Evolutionary conservation across 192 early-diverging fungal species (phyloP).

Genomic region (Umbelopsis isabellina): DNA sequence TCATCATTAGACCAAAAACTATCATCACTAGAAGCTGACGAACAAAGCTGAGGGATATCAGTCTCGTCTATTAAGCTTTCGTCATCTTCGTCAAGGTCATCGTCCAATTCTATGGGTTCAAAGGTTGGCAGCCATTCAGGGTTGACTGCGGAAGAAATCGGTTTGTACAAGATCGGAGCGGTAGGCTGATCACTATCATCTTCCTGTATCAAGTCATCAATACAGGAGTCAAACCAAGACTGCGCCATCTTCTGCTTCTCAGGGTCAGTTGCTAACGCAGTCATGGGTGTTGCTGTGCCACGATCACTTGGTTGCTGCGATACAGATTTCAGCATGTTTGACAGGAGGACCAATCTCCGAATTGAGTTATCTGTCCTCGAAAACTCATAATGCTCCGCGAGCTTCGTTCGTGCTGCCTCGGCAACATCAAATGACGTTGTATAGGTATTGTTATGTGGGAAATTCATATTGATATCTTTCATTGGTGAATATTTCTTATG

Average conservation of each 20-base stretch:
- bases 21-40: conserved; percentile 16
- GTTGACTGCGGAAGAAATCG: background rate
- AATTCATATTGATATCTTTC: background rate
- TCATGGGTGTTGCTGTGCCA: background rate
- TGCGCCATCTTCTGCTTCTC: conserved; percentile 16
- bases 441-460: background rate
- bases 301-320: background rate
- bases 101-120: background rate
- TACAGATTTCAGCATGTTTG: conserved; percentile 20
- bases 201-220: conserved; percentile 14
- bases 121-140: background rate
- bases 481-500: background rate
- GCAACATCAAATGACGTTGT: background rate
- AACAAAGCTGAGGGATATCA: background rate
- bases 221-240: conserved; percentile 23
- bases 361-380: conserved; percentile 28
- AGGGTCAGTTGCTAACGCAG: too few relatives aligned
- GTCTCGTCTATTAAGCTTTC: background rate
- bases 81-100: conserved; percentile 3
- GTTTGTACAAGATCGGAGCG: background rate
- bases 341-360: conserved; percentile 22
- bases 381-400: conserved; percentile 27
- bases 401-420: conserved; percentile 20
- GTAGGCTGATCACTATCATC: background rate
- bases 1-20: conserved; percentile 11